Evolutionary conservation across 768 basidiomycete genomes (phyloP).

Genomic region (Arthromyces matolae): DNA sequence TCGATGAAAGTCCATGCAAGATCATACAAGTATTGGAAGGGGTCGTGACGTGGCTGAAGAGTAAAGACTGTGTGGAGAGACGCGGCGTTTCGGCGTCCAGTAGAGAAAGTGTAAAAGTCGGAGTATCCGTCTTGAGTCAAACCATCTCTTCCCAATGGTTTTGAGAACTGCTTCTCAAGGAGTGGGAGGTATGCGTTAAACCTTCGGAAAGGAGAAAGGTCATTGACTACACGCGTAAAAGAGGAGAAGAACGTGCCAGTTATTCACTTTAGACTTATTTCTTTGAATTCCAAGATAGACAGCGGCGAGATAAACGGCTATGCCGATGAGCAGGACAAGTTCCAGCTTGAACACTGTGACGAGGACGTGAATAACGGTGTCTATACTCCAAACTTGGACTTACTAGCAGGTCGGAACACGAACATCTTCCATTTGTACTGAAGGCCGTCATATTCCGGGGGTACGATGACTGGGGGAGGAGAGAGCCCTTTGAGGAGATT

Average conservation of each 20-base stretch:
- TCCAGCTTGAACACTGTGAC: slow-evolving; percentile 63
- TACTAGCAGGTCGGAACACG: slow-evolving; percentile 78
- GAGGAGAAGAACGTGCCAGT: slow-evolving; percentile 52
- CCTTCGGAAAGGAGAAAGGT: slow-evolving; percentile 39
- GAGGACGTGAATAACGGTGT: slow-evolving; percentile 2
- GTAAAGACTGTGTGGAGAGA: slow-evolving; percentile 79
- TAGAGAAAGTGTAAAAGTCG: slow-evolving; percentile 84
- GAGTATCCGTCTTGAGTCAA: slow-evolving; percentile 66
- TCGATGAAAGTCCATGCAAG: slow-evolving; percentile 63
- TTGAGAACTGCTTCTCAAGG: slow-evolving; percentile 72
- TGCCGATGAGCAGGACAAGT: slow-evolving; percentile 44
- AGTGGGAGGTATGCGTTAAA: slow-evolving; percentile 54
- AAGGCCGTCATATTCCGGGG: slow-evolving; percentile 65
- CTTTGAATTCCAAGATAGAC: slow-evolving; percentile 56
- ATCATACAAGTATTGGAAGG: slow-evolving; percentile 64
- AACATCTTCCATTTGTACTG: slow-evolving; percentile 73
- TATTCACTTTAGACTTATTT: slow-evolving; percentile 59
- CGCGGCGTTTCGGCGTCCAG: slow-evolving; percentile 73
- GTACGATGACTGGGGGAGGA: slow-evolving; percentile 53
- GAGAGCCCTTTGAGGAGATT: slow-evolving; percentile 41
- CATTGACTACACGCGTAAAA: slow-evolving; percentile 10
- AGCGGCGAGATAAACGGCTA: slow-evolving; percentile 55
- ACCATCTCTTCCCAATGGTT: slow-evolving; percentile 48
- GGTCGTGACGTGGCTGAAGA: slow-evolving; percentile 81
- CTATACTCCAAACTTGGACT: slow-evolving; percentile 21